These are phyloP conservation scores for Cucumis sativus DNA, from an alignment of 306 rosid species.

Conservation along the genomic window Cucumber_9930_V3 NC_026656.2:1369001-1369500, in stretches of 20 bases:
- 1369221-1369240: slow-evolving; percentile 6
- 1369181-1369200: neutral
- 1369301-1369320: slow-evolving; percentile 1
- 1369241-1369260: slow-evolving; percentile 19
- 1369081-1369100: neutral
- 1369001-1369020: neutral
- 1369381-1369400: neutral
- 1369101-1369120: neutral
- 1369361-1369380: neutral
- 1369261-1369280: neutral
- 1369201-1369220: slow-evolving; percentile 1
- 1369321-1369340: neutral
- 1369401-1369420: neutral
- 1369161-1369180: neutral
- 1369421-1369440: neutral
- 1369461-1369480: neutral
- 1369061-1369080: neutral
- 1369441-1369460: neutral
- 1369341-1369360: neutral
- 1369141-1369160: neutral
- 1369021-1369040: neutral
- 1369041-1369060: neutral
- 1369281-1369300: slow-evolving; percentile 1
- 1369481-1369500: neutral
- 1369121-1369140: slow-evolving; percentile 1